Evolutionary conservation across 2,329 filamentous ascomycete genomes (phyloP), one percentile per base, ranked within the genome.

Genomic region (Cytospora piceae): DNA sequence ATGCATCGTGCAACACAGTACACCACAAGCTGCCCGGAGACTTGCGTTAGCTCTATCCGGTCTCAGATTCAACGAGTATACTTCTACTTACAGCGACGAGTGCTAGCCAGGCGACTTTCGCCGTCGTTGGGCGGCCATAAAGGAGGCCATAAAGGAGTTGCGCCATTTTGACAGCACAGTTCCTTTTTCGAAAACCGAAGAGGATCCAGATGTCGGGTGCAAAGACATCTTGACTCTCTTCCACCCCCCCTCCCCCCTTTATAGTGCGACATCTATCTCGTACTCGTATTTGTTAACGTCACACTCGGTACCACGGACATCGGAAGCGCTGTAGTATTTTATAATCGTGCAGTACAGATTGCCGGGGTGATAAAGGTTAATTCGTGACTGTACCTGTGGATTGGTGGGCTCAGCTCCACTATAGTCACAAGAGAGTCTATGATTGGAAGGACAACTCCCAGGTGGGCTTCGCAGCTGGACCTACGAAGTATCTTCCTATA

Each of bases 1-100:
- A 64, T 32, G n/a, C 65, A 67, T 58, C 46, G 61, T 32, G 46
- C n/a, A 7, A 53, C 5, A 20, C 22, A 24, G 15, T 29, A 61
- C 6, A 27, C 22, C 9, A 54, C 12, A 11, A 31, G 3, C 60
- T 62, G 37, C 39, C 20, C 0, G 32, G 17, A 37, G 17, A n/a
- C 39, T 15, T 2, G 1, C 8, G 24, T 55, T n/a, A 62, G 60
- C 52, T 27, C 9, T 27, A 15, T n/a, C 34, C 8, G 8, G 6
- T 24, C 31, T 2, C 9, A 12, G 9, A 37, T 9, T 37, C 12
- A 12, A 32, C 8, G 20, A 20, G 1, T 14, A 3, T 5, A n/a
- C 39, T 12, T 12, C 5, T 8, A 20, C 52, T 34, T 20, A 62
- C 60, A 34, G 32, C 11, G 7, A 37, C 22, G 8, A 62, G 52